A percentile compares a stretch with the other conserved stretches of the same genome.
These are phyloP conservation scores for Umbilicus rupestris DNA, from an alignment of 164 flowering plant genomes.

Conservation along the genomic window DNA sequence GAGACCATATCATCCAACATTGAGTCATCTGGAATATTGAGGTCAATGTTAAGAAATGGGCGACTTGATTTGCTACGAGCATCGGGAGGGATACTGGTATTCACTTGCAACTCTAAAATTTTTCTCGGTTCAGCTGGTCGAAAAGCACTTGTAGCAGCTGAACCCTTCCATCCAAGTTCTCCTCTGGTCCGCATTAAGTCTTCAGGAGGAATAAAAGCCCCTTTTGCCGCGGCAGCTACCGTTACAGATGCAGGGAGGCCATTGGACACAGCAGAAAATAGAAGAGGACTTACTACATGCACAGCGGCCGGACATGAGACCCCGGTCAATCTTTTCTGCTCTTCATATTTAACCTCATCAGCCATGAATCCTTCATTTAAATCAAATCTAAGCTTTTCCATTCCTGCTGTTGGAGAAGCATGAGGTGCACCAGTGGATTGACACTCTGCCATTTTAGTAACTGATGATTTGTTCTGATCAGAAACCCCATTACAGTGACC, in stretches of 20 bases:
- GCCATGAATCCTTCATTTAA: conserved; percentile 45
- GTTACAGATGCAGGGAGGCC: conserved; percentile 55
- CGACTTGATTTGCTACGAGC: conserved; percentile 34
- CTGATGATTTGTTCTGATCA: conserved; percentile 18
- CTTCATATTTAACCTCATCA: conserved; percentile 56
- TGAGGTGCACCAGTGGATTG: conserved; percentile 27
- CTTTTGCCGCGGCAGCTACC: conserved; percentile 84
- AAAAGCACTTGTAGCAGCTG: conserved; percentile 97
- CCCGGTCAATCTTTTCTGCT: conserved; percentile 17
- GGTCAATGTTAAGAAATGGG: conserved; percentile 55
- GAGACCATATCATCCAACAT: conserved; percentile 43
- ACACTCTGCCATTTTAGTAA: conserved; percentile 32
- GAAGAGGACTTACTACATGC: conserved; percentile 25
- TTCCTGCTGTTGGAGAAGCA: conserved; percentile 26
- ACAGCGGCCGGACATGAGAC: conserved; percentile 17
- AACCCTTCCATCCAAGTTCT: conserved; percentile 90
- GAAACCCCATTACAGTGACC: conserved; percentile 14
- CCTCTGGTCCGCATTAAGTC: conserved; percentile 42
- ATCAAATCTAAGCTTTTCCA: conserved; percentile 65
- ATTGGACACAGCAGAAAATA: conserved; percentile 31
- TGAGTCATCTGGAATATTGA: conserved; percentile 75
- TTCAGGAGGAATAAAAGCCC: conserved; percentile 72
- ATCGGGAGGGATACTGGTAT: conserved; percentile 21
- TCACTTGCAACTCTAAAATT: conserved; percentile 25
- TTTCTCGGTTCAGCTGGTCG: conserved; percentile 93